Conservation (phyloP, 2,329 filamentous ascomycete species). For the Colletotrichum endophyticum region DNA sequence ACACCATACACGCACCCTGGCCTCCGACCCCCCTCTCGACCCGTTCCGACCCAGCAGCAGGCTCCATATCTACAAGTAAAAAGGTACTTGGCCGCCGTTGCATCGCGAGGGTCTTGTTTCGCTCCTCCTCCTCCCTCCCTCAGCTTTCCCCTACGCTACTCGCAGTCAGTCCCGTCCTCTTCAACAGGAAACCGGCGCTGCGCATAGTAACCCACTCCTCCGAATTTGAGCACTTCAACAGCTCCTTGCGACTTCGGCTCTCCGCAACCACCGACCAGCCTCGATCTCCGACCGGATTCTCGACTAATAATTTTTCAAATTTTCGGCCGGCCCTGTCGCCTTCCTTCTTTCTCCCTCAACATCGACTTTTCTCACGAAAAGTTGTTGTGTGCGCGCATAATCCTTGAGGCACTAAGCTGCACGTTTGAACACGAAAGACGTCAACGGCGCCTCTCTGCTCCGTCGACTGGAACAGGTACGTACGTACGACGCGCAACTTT, state of each 20-base stretch:
- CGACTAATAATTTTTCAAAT: not conserved
- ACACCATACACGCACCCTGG: not conserved
- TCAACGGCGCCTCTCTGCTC: slow-evolving; percentile 8
- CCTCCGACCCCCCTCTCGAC: not conserved
- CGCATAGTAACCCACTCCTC: not conserved
- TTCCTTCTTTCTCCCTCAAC: not conserved
- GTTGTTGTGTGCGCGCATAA: not conserved
- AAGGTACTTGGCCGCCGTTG: slow-evolving; percentile 11
- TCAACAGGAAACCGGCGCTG: slow-evolving; percentile 14
- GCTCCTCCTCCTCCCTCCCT: not conserved
- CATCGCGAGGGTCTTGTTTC: slow-evolving; percentile 8
- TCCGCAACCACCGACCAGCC: slow-evolving; percentile 12
- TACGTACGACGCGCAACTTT: not conserved
- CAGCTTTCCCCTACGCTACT: not conserved
- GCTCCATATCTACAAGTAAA: slow-evolving; percentile 10
- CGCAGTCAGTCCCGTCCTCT: not conserved
- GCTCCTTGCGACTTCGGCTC: slow-evolving; percentile 19
- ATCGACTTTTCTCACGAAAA: not conserved
- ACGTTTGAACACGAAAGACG: not conserved
- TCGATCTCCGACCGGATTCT: slow-evolving; percentile 15
- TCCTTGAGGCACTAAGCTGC: not conserved
- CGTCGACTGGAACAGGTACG: not conserved
- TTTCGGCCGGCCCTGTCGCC: not conserved
- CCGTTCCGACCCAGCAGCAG: not conserved
- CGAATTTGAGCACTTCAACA: slow-evolving; percentile 18